Base-by-base conservation (phyloP, 1,139 yeast species). In the Nakaseomyces delphensis region DNA sequence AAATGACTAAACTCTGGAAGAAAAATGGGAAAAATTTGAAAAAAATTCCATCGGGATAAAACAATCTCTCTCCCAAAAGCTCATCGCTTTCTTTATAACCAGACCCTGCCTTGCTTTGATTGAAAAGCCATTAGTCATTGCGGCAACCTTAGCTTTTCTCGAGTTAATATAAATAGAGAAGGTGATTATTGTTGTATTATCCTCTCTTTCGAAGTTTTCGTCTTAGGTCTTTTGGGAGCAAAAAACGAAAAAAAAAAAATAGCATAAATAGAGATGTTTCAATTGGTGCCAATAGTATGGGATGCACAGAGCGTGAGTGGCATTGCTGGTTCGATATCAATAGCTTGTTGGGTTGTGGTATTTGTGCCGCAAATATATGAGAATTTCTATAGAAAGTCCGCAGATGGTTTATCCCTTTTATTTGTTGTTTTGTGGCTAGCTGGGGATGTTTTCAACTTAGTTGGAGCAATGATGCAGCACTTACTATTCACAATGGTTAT, bases 341-440 rank as follows among this genome's bases (percentile, higher is more conserved):
- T 91, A 36, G 95, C 96, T 15, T 91, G 97, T 62, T 91, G 98
- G 98, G 83, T 91, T 49, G 87, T 91, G 43, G 97, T 91, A 19
- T 91, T 91, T 69, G 94, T 95, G 32, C 98, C 98, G 13, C 98
- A 91, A 60, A 82, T 91, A 37, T 89, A 86, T 62, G 96, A 91
- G 60, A 89, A 89, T 59, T 87, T 84, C 60, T 73, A 74, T 48
- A 70, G 96, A 57, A 79, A 83, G 60, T 78, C 87, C 28, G 77
- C 94, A 2, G 96, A 87, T 47, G 96, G 97, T 1, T 70, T 89
- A 27, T 85, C 95, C 5, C 64, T 87, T 31, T 67, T 82, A 50
- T 89, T 89, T 61, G 85, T 89, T 24, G 73, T 85, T 3, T 70
- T 89, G 33, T 89, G 97, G 97, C 70, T 77, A 43, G 79, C 78